phyloP scores from a whole-genome alignment of 1,139 yeast genomes.

The Lodderomyces oxycetoniae region DNA sequence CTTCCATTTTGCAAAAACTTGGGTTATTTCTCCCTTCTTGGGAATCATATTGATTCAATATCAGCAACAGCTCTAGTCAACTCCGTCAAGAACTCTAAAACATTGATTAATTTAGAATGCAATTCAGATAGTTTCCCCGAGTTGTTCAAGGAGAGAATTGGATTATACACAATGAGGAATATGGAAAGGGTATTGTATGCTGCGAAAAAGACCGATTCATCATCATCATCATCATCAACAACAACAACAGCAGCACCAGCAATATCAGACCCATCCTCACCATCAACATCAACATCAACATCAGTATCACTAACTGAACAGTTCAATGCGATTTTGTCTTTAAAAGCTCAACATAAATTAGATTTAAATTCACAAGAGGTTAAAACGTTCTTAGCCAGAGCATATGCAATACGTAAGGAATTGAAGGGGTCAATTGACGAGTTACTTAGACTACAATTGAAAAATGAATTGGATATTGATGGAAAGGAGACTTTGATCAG shows the following conservation, averaged over 20 bases:
- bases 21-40: constrained; percentile 55
- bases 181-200: constrained; percentile 47
- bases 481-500: constrained; percentile 72
- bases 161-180: constrained; percentile 66
- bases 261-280: background rate
- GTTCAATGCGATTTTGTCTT: constrained; percentile 29
- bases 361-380: constrained; percentile 30
- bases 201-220: constrained; percentile 12
- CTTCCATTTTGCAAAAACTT: constrained; percentile 58
- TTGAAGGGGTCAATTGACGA: constrained; percentile 54
- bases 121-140: constrained; percentile 37
- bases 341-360: constrained; percentile 26
- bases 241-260: constrained; percentile 1
- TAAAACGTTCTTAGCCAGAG: constrained; percentile 39
- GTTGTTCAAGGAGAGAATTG: constrained; percentile 52
- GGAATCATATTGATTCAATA: constrained; percentile 49
- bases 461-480: constrained; percentile 51
- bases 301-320: constrained; percentile 32
- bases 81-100: constrained; percentile 37
- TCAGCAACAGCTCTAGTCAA: constrained; percentile 39
- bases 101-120: constrained; percentile 38
- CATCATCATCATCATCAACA: too few species aligned
- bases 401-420: constrained; percentile 39
- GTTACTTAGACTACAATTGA: constrained; percentile 50
- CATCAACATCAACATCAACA: constrained; percentile 5